These are phyloP conservation scores for Arthrobotrys sinensis DNA, from an alignment of 2,329 filamentous ascomycete genomes.

Conservation along the genomic window DNA sequence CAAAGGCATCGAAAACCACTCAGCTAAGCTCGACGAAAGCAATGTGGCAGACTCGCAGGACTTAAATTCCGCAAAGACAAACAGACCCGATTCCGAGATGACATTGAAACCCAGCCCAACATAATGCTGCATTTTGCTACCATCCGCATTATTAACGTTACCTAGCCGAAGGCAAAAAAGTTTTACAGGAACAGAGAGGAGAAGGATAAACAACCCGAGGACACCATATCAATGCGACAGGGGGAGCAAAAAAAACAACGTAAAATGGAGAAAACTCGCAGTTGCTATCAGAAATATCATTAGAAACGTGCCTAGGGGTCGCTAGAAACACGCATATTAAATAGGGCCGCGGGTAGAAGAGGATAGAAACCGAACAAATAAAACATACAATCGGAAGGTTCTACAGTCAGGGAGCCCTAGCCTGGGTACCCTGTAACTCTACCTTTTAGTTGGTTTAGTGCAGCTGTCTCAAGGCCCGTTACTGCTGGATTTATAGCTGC, in stretches of 20 bases:
- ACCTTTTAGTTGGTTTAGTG: background rate
- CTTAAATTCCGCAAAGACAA: conserved; percentile 4
- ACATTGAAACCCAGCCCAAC: conserved; percentile 19
- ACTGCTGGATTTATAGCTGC: conserved; percentile 16
- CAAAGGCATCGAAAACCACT: conserved; percentile 10
- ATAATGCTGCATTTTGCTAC: conserved; percentile 36
- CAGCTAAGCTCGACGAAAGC: conserved; percentile 2
- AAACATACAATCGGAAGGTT: background rate
- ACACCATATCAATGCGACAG: conserved; percentile 59
- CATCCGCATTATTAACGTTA: conserved; percentile 19
- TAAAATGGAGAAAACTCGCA: conserved; percentile 1
- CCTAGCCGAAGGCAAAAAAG: conserved; percentile 11
- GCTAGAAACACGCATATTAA: conserved; percentile 2
- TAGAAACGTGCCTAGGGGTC: conserved; percentile 4
- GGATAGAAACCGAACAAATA: conserved; percentile 2
- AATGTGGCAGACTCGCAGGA: conserved; percentile 4
- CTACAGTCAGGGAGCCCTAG: background rate
- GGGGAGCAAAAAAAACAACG: conserved; percentile 14
- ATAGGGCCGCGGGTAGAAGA: background rate
- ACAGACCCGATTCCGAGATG: conserved; percentile 30
- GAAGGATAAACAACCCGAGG: conserved; percentile 36
- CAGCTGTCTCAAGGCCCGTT: background rate
- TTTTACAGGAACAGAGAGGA: conserved; percentile 8
- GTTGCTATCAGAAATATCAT: background rate
- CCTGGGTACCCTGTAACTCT: background rate